Base-by-base conservation (phyloP, 2,329 filamentous ascomycete genomes). In the Neonectria magnoliae region DNA sequence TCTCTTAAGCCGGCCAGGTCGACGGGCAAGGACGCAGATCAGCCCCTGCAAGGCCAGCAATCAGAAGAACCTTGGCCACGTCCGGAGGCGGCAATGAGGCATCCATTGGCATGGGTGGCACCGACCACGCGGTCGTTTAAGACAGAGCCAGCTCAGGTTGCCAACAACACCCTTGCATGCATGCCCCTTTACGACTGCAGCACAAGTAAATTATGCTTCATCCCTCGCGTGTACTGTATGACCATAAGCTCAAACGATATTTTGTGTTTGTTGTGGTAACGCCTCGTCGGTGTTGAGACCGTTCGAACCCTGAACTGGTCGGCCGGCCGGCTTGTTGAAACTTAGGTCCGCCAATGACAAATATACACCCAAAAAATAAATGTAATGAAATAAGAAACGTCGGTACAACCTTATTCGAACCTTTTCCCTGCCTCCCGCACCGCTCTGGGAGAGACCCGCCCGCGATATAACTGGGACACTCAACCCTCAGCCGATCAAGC, bases 161-260 rank as follows among this genome's bases (percentile, higher is more conserved):
- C n/a, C 67, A 60, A 62, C 33, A 36, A 33, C 33, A 72, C 65
- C 71, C 71, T 58, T 48, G 70, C 69, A 68, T 74, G 72, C 72
- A 69, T 73, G 53, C 73, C 73, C 73, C 73, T 75, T 75, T 68
- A 72, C 58, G 64, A 69, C 66, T 66, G 72, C 72, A 75, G 71
- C 66, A 69, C 63, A 62, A 55, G 14, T 25, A 25, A 25, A 25
- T 25, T 25, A 25, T 25, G 25, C 25, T 25, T 25, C 25, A 25
- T 25, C 25, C 25, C 6, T n/a, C n/a, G n/a, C n/a, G n/a, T n/a
- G n/a, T n/a, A n/a, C n/a, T n/a, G n/a, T n/a, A n/a, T n/a, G n/a
- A n/a, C n/a, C n/a, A n/a, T n/a, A n/a, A n/a, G n/a, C n/a, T n/a
- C n/a, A n/a, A n/a, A n/a, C 25, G 6, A 25, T 25, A 25, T 25